A percentile compares a stretch with the other conserved stretches of the same genome.
Conservation (phyloP, 2,329 filamentous ascomycete genomes). For the Fusarium succisae region DNA sequence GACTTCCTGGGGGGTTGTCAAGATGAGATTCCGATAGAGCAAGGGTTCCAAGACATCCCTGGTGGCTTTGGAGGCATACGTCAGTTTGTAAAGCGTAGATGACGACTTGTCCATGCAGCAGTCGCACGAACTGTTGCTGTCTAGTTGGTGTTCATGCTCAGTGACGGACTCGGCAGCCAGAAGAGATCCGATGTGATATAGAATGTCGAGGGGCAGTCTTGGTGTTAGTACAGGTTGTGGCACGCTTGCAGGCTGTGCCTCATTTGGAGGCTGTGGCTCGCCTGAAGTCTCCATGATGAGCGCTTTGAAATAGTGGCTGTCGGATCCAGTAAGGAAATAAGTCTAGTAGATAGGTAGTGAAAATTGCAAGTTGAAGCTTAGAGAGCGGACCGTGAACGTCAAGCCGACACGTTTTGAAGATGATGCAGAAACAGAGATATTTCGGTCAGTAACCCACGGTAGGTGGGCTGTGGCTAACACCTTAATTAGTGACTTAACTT, state of each 20-base stretch:
- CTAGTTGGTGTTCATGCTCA: neutral
- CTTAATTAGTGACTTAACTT: neutral
- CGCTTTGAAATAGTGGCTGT: neutral
- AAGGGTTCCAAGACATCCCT: constrained; percentile 25
- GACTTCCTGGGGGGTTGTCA: constrained; percentile 8
- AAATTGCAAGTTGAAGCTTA: neutral
- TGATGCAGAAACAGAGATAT: constrained; percentile 1
- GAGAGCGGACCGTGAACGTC: neutral
- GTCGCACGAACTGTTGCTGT: neutral
- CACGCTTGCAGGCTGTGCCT: neutral
- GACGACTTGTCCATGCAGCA: neutral
- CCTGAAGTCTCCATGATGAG: constrained; percentile 1
- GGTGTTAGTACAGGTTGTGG: neutral
- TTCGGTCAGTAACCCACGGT: neutral
- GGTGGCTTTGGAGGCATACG: constrained; percentile 23
- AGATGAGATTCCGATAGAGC: constrained; percentile 26
- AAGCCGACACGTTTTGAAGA: neutral
- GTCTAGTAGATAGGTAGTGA: neutral
- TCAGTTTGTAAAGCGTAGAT: constrained; percentile 6
- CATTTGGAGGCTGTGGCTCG: neutral
- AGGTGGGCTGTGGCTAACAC: neutral
- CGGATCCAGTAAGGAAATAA: too few species aligned
- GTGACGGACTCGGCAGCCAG: neutral
- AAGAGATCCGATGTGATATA: constrained; percentile 15
- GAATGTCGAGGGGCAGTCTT: constrained; percentile 21